Evolutionary conservation across 768 basidiomycete genomes (phyloP).

Genomic region (Ramaria rubella): DNA sequence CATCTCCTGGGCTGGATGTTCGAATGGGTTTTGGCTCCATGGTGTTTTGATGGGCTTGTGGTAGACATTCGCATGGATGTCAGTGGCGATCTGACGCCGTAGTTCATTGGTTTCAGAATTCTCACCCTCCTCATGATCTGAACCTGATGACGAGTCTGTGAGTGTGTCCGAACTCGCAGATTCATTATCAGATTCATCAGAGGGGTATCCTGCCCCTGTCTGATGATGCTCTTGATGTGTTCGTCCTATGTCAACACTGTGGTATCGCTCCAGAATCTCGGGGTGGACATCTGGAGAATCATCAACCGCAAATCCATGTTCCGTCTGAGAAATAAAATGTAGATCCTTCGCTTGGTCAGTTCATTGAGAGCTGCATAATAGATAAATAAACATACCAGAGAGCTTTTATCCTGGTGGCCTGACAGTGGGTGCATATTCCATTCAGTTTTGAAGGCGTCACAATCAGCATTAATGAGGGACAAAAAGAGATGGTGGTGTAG

Average conservation of each 20-base stretch:
- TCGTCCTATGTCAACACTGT: conserved; percentile 9
- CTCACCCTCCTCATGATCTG: background rate
- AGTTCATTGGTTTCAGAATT: background rate
- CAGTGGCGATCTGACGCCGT: background rate
- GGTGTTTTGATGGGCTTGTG: background rate
- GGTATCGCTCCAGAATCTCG: conserved; percentile 13
- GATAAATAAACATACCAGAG: background rate
- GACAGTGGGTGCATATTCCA: too few relatives aligned
- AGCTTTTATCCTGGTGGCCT: background rate
- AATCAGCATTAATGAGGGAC: conserved; percentile 11
- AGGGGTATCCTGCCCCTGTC: conserved; percentile 14
- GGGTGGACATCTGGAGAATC: conserved; percentile 14
- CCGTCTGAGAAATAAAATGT: conserved; percentile 14
- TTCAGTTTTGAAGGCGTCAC: conserved; percentile 9
- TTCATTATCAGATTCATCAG: conserved; percentile 1
- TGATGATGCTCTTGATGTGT: background rate
- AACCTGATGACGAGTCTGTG: background rate
- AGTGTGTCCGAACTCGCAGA: background rate
- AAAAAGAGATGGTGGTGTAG: conserved; percentile 13
- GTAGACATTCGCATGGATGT: background rate
- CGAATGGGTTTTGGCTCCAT: background rate
- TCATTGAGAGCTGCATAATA: background rate
- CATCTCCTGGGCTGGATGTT: background rate
- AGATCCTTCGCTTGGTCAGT: conserved; percentile 14
- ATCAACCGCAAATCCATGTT: conserved; percentile 16